Conservation (phyloP, 306 rosid species). For the Albizia julibrissin region DNA sequence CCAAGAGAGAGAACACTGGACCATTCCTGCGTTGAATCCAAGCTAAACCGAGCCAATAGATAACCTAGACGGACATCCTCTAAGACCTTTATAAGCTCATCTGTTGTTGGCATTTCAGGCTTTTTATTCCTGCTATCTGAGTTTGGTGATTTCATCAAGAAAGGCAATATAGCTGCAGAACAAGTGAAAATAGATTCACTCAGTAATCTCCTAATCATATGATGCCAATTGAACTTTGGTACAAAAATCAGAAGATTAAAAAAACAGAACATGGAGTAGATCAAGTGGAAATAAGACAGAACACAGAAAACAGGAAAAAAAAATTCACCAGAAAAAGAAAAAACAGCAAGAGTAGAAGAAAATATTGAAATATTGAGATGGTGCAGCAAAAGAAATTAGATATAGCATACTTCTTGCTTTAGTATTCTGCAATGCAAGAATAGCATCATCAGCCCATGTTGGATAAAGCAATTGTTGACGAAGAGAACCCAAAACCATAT, state of each 20-base stretch:
- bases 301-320: background rate
- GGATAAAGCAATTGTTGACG: conserved; percentile 95
- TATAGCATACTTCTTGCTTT: conserved; percentile 48
- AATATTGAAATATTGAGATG: background rate
- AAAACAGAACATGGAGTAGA: background rate
- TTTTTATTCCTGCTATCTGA: conserved; percentile 42
- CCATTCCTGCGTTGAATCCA: conserved; percentile 88
- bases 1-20: conserved; percentile 96
- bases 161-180: conserved; percentile 70
- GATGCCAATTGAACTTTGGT: background rate
- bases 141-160: conserved; percentile 55
- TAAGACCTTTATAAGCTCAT: conserved; percentile 70
- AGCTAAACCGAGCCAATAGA: conserved; percentile 70
- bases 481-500: conserved; percentile 95
- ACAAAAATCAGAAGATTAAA: background rate
- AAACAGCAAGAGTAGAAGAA: background rate
- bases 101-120: conserved; percentile 62
- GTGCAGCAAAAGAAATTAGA: conserved; percentile 25
- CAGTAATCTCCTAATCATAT: conserved; percentile 14
- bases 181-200: conserved; percentile 27
- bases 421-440: conserved; percentile 42
- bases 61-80: conserved; percentile 84
- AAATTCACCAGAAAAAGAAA: background rate
- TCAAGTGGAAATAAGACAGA: background rate
- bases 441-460: conserved; percentile 69